These are phyloP conservation scores for Aspergillus incahuasiensis DNA, from an alignment of 495 filamentous ascomycete species.

Conservation along the genomic window DNA sequence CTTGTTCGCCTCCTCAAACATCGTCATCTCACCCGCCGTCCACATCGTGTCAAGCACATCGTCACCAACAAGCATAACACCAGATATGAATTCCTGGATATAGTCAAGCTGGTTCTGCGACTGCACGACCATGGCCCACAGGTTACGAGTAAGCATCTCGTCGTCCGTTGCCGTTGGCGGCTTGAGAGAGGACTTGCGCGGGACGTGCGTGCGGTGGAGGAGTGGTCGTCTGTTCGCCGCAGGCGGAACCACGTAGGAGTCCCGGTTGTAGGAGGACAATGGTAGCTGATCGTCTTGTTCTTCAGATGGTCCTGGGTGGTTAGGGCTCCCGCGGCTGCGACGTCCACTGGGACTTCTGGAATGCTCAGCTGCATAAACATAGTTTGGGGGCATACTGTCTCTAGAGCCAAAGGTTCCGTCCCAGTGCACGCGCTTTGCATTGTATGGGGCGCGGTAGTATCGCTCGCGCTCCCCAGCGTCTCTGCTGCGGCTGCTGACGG, in stretches of 20 bases:
- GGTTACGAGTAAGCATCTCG: conserved; percentile 11
- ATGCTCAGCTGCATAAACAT: neutral
- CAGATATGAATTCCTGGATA: conserved; percentile 9
- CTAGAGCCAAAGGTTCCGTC: conserved; percentile 2
- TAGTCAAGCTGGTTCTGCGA: conserved; percentile 5
- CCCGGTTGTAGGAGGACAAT: neutral
- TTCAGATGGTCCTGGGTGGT: neutral
- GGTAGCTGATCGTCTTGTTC: neutral
- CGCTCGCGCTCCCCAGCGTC: neutral
- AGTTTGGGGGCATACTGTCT: neutral
- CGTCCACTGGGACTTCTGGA: neutral
- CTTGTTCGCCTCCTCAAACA: conserved; percentile 4
- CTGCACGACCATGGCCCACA: conserved; percentile 6
- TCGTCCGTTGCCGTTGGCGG: conserved; percentile 9
- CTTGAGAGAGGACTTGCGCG: conserved; percentile 10
- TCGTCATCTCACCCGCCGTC: neutral
- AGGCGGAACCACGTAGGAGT: too few relatives aligned
- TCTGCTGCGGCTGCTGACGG: neutral
- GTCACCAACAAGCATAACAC: neutral
- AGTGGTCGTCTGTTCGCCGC: neutral
- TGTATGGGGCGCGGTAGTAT: neutral
- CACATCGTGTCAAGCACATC: conserved; percentile 5
- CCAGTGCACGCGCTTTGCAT: conserved; percentile 15
- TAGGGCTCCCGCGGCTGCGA: neutral
- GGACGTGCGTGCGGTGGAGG: neutral